A percentile compares a stretch with the other conserved stretches of the same genome.
Evolutionary conservation across 768 basidiomycete genomes (phyloP).

Genomic region (Boletus subcaerulescens): DNA sequence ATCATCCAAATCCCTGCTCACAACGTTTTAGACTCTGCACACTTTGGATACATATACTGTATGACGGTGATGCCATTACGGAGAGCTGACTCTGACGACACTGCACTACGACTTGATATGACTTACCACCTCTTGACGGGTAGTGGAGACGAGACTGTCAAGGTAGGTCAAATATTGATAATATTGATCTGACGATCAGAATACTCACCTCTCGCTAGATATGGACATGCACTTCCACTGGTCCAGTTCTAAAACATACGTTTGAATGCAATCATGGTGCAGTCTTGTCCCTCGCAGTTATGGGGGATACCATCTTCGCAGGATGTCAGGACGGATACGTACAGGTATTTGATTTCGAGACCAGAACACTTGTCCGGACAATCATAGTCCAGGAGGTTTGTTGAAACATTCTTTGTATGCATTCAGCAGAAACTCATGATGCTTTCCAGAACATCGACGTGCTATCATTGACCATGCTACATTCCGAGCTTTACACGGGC

Average conservation of each 20-base stretch:
- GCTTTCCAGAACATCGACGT: slow-evolving; percentile 67
- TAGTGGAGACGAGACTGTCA: slow-evolving; percentile 88
- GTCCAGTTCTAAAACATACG: slow-evolving; percentile 54
- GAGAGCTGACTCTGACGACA: slow-evolving; percentile 37
- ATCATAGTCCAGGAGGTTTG: slow-evolving; percentile 82
- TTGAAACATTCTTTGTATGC: background rate
- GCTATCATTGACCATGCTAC: slow-evolving; percentile 71
- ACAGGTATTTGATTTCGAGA: slow-evolving; percentile 88
- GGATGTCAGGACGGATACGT: slow-evolving; percentile 95
- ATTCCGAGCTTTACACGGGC: slow-evolving; percentile 63
- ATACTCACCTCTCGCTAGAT: slow-evolving; percentile 39
- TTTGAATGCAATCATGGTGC: slow-evolving; percentile 77
- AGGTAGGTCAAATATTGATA: slow-evolving; percentile 42
- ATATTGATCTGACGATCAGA: background rate
- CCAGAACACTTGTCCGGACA: slow-evolving; percentile 79
- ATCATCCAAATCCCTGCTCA: slow-evolving; percentile 54
- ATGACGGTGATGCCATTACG: slow-evolving; percentile 51
- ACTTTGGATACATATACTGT: slow-evolving; percentile 93
- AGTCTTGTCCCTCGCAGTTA: slow-evolving; percentile 72
- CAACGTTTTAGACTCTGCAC: slow-evolving; percentile 84
- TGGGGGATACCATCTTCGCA: slow-evolving; percentile 81
- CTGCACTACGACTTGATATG: slow-evolving; percentile 18
- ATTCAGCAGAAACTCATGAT: background rate
- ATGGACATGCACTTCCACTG: slow-evolving; percentile 55
- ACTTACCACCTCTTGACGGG: slow-evolving; percentile 70